phyloP scores from a whole-genome alignment of 495 filamentous ascomycete species.

The Ramalina intermedia region DNA sequence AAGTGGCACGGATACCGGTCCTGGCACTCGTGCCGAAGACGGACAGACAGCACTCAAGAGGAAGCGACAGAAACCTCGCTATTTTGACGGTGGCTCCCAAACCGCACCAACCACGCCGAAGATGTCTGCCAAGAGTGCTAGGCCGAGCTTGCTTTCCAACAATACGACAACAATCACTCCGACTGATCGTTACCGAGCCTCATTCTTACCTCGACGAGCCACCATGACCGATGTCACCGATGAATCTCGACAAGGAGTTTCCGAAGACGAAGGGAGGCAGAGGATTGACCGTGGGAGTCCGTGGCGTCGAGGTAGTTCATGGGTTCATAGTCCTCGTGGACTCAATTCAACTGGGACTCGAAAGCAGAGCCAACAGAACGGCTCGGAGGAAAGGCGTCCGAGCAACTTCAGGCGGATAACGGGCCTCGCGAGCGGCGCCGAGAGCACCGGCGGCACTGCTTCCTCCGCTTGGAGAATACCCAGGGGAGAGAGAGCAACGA shows the following conservation, averaged over 20 bases:
- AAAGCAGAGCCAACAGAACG: conserved; percentile 20
- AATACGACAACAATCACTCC: conserved; percentile 28
- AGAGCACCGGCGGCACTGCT: conserved; percentile 33
- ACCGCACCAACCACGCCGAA: conserved; percentile 52
- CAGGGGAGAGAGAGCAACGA: conserved; percentile 47
- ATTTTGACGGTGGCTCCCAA: conserved; percentile 35
- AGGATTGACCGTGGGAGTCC: conserved; percentile 43
- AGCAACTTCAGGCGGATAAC: conserved; percentile 66
- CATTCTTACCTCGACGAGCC: conserved; percentile 48
- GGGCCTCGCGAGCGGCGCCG: conserved; percentile 46
- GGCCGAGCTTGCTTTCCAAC: conserved; percentile 31
- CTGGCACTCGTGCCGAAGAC: conserved; percentile 19
- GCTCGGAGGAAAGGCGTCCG: conserved; percentile 44
- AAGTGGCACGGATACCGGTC: conserved; percentile 39
- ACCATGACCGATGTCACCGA: conserved; percentile 52
- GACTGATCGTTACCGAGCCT: conserved; percentile 32
- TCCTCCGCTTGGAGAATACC: conserved; percentile 38
- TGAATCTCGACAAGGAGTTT: conserved; percentile 57
- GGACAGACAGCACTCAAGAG: conserved; percentile 14
- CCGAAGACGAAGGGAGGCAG: conserved; percentile 80
- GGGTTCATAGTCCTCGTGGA: conserved; percentile 40
- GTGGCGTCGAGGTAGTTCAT: conserved; percentile 39
- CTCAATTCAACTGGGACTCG: conserved; percentile 35
- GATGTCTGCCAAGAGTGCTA: conserved; percentile 13
- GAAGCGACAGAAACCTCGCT: conserved; percentile 39